Evolutionary conservation across 345 rosid genomes (phyloP).

Genomic region (Salix exigua): DNA sequence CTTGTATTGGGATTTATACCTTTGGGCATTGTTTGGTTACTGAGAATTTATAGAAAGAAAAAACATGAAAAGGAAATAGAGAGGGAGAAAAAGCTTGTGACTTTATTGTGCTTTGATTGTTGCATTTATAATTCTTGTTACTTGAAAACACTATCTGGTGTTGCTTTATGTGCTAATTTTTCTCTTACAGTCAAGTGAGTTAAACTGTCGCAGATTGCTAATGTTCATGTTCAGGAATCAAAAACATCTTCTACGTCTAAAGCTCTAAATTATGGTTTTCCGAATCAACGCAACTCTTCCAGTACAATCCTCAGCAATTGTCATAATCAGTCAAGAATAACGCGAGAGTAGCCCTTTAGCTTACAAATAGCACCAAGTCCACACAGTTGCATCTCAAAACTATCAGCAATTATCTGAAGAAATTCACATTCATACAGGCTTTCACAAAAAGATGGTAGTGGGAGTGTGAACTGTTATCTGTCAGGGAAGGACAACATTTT

Average conservation of each 20-base stretch:
- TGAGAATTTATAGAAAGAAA: neutral
- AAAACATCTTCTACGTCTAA: no score
- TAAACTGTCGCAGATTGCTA: slow-evolving; percentile 17
- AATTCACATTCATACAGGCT: no score
- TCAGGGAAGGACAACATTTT: no score
- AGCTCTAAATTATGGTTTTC: no score
- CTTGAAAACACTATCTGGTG: neutral
- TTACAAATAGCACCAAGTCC: no score
- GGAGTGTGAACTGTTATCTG: no score
- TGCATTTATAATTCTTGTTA: no score
- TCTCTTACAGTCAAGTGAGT: neutral
- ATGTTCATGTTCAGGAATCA: no score
- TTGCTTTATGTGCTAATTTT: neutral
- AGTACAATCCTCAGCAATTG: no score
- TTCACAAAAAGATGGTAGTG: no score
- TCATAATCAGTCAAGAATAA: neutral
- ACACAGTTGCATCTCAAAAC: neutral
- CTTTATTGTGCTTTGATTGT: neutral
- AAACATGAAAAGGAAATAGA: neutral
- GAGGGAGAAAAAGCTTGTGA: neutral
- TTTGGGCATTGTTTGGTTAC: neutral
- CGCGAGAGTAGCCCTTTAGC: neutral
- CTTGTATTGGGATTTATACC: neutral
- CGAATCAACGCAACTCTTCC: no score
- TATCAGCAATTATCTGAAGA: neutral